Evolutionary conservation across 352 stramenopile genomes (phyloP).

Genomic region (Paralagenidium karlingii): DNA sequence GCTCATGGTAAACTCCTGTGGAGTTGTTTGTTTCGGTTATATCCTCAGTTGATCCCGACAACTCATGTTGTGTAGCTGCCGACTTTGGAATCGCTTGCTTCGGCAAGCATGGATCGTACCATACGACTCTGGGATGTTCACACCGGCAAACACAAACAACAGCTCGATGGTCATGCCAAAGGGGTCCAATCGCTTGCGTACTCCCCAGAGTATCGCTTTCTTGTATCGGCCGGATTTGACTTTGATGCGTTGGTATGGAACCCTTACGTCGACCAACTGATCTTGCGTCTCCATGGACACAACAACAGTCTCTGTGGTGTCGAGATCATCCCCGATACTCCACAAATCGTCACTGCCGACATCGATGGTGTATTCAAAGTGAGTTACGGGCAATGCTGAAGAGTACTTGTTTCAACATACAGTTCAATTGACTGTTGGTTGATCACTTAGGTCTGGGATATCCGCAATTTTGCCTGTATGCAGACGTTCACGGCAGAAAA

Average conservation of each 20-base stretch:
- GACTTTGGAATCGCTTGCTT: constrained; percentile 70
- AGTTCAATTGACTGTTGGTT: neutral
- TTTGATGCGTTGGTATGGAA: constrained; percentile 86
- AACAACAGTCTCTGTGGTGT: constrained; percentile 77
- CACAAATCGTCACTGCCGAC: constrained; percentile 80
- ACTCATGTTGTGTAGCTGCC: constrained; percentile 21
- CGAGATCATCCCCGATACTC: constrained; percentile 75
- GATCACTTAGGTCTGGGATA: constrained; percentile 79
- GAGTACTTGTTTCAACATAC: neutral
- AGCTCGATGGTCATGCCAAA: constrained; percentile 75
- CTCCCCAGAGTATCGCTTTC: constrained; percentile 74
- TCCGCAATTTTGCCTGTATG: constrained; percentile 83
- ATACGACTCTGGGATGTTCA: constrained; percentile 84
- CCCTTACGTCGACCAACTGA: constrained; percentile 82
- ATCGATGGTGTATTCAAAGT: constrained; percentile 75
- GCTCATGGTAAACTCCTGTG: constrained; percentile 27
- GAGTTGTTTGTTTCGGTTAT: neutral
- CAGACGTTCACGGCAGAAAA: constrained; percentile 78
- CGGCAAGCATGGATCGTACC: constrained; percentile 79
- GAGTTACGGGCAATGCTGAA: neutral
- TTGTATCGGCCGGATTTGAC: constrained; percentile 80
- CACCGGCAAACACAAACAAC: constrained; percentile 75
- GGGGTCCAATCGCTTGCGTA: constrained; percentile 72
- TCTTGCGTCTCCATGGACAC: constrained; percentile 75
- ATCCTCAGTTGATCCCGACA: neutral